Conservation (phyloP, 805 yeast species). For the Saturnispora quitensis region DNA sequence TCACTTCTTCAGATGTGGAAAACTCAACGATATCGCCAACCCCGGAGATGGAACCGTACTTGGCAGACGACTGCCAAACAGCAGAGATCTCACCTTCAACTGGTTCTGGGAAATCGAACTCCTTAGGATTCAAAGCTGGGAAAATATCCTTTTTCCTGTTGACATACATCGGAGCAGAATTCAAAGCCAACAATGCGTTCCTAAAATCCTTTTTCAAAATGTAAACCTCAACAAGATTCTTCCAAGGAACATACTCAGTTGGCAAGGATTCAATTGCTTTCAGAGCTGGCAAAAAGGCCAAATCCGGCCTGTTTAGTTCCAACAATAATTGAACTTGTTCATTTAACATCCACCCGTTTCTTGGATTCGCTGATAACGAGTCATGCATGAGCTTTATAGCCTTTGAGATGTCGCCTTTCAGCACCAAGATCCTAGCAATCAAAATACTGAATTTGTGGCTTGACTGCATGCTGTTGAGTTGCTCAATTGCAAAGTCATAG, state of each 20-base stretch:
- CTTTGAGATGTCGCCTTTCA: conserved; percentile 36
- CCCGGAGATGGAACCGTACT: conserved; percentile 27
- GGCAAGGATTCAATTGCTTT: conserved; percentile 63
- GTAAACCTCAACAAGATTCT: conserved; percentile 49
- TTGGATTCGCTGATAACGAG: conserved; percentile 34
- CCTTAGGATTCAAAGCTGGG: conserved; percentile 35
- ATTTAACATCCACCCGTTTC: conserved; percentile 48
- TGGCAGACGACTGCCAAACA: conserved; percentile 36
- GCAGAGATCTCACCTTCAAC: conserved; percentile 41
- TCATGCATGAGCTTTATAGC: conserved; percentile 38
- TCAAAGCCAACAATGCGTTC: conserved; percentile 57
- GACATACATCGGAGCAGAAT: conserved; percentile 65
- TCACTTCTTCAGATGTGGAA: conserved; percentile 28
- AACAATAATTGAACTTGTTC: conserved; percentile 60
- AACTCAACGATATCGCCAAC: conserved; percentile 27
- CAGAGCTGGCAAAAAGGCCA: conserved; percentile 52
- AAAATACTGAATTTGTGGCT: conserved; percentile 26
- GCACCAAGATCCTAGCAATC: conserved; percentile 33
- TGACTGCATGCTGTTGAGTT: conserved; percentile 23
- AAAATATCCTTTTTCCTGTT: conserved; percentile 37
- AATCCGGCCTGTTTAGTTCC: conserved; percentile 39
- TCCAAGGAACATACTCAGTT: conserved; percentile 69
- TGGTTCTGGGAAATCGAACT: conserved; percentile 42
- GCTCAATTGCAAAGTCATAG: conserved; percentile 31
- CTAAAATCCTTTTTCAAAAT: conserved; percentile 45